Conservation (phyloP, 345 rosid species). For the Gossypium turneri region DNA sequence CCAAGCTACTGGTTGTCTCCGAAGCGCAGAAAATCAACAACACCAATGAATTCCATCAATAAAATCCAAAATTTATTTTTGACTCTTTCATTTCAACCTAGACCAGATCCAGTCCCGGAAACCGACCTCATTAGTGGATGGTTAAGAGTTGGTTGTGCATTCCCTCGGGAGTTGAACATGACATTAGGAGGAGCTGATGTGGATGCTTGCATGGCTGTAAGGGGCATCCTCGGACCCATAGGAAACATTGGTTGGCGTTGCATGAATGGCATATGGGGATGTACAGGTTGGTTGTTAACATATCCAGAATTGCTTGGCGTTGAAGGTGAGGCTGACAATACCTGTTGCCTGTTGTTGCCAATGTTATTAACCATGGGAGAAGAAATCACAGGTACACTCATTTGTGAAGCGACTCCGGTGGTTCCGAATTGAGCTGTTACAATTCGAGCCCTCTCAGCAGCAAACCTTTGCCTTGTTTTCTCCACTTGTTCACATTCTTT, state of each 20-base stretch:
- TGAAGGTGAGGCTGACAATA: slow-evolving; percentile 47
- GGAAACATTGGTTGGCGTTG: slow-evolving; percentile 68
- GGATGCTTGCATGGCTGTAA: slow-evolving; percentile 61
- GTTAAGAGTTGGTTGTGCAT: slow-evolving; percentile 47
- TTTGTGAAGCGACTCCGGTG: slow-evolving; percentile 49
- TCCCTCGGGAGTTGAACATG: slow-evolving; percentile 47
- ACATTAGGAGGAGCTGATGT: slow-evolving; percentile 36
- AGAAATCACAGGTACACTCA: slow-evolving; percentile 42
- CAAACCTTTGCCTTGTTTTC: slow-evolving; percentile 80
- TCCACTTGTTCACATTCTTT: slow-evolving; percentile 97
- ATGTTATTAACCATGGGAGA: slow-evolving; percentile 48
- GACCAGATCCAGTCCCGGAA: slow-evolving; percentile 58
- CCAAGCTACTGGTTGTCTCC: neutral
- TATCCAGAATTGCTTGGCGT: slow-evolving; percentile 64
- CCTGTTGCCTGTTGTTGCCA: slow-evolving; percentile 48
- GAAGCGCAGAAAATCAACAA: slow-evolving; percentile 5
- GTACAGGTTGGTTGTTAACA: slow-evolving; percentile 44
- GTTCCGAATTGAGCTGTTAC: slow-evolving; percentile 60
- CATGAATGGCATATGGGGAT: slow-evolving; percentile 74
- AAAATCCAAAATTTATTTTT: neutral
- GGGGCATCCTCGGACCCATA: slow-evolving; percentile 72
- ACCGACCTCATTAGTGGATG: slow-evolving; percentile 67
- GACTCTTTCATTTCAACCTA: slow-evolving; percentile 36
- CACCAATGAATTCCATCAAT: slow-evolving; percentile 5
- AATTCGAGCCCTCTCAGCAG: slow-evolving; percentile 66